These are phyloP conservation scores for Saitozyma sp. DNA, from an alignment of 768 basidiomycete genomes.

Conservation along the genomic window DNA sequence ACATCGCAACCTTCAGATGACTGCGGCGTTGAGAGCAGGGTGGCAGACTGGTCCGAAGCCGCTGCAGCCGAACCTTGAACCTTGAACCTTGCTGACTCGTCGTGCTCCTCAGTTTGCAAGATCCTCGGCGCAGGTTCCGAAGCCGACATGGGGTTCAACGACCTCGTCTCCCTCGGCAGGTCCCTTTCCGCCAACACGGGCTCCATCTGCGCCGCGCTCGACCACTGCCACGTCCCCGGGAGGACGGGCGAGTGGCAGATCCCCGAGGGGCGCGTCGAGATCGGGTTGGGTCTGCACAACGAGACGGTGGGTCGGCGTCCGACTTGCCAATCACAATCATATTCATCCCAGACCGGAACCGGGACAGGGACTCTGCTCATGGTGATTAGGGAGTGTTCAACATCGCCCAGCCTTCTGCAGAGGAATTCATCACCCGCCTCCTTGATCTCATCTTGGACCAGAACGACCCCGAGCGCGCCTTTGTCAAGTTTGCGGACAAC, in stretches of 20 bases:
- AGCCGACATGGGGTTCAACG: conserved; percentile 66
- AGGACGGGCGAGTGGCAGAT: conserved; percentile 69
- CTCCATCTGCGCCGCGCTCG: conserved; percentile 82
- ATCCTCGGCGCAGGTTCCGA: conserved; percentile 80
- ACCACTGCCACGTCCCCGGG: conserved; percentile 83
- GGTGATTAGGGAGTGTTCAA: conserved; percentile 42
- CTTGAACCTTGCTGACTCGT: neutral
- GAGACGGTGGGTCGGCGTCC: conserved; percentile 64
- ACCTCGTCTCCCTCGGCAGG: conserved; percentile 67
- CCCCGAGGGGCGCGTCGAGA: conserved; percentile 68
- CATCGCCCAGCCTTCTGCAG: conserved; percentile 63
- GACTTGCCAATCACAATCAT: neutral
- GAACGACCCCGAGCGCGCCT: conserved; percentile 68
- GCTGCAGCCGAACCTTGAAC: too few relatives aligned
- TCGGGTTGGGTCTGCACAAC: conserved; percentile 85
- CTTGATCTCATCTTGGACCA: conserved; percentile 69
- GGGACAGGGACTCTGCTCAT: neutral
- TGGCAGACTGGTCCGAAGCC: too few relatives aligned
- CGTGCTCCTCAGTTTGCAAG: conserved; percentile 66
- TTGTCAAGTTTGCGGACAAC: conserved; percentile 43
- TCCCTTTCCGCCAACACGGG: conserved; percentile 68
- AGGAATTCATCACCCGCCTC: conserved; percentile 68
- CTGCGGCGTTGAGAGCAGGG: too few relatives aligned
- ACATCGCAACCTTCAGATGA: too few relatives aligned
- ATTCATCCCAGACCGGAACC: too few relatives aligned